These are phyloP conservation scores for Pythium rishiriense DNA, from an alignment of 352 stramenopile genomes.

Conservation along the genomic window DNA sequence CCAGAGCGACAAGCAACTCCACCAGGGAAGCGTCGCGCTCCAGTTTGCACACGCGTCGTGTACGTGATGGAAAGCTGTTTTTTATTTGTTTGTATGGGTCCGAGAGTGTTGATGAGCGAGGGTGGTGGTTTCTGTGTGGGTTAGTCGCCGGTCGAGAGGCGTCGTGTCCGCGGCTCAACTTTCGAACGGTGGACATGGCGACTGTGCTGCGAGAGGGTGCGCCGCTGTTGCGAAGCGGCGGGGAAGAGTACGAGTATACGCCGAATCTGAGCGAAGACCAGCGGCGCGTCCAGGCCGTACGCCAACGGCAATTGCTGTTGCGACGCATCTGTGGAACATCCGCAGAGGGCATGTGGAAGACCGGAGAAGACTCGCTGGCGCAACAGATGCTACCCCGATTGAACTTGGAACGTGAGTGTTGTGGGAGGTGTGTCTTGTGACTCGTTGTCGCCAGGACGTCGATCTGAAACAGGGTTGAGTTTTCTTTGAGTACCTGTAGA, in stretches of 20 bases:
- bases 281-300: conserved; percentile 48
- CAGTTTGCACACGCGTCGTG: conserved; percentile 47
- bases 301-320: conserved; percentile 68
- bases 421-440: neutral
- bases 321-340: conserved; percentile 58
- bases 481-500: conserved; percentile 38
- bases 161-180: conserved; percentile 42
- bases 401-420: conserved; percentile 58
- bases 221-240: conserved; percentile 70
- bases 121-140: neutral
- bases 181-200: conserved; percentile 56
- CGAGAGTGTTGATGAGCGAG: too few species aligned
- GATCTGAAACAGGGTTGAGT: neutral
- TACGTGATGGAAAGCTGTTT: conserved; percentile 24
- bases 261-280: conserved; percentile 58
- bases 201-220: conserved; percentile 61
- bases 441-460: neutral
- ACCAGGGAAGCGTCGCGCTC: conserved; percentile 33
- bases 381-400: conserved; percentile 66
- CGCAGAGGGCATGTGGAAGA: conserved; percentile 48
- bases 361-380: conserved; percentile 56
- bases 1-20: conserved; percentile 7
- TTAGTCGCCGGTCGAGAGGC: conserved; percentile 51
- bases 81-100: too few species aligned
- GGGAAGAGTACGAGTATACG: conserved; percentile 79